Conservation (phyloP, 73 alveolate genomes). For the Blepharisma stoltei region DNA sequence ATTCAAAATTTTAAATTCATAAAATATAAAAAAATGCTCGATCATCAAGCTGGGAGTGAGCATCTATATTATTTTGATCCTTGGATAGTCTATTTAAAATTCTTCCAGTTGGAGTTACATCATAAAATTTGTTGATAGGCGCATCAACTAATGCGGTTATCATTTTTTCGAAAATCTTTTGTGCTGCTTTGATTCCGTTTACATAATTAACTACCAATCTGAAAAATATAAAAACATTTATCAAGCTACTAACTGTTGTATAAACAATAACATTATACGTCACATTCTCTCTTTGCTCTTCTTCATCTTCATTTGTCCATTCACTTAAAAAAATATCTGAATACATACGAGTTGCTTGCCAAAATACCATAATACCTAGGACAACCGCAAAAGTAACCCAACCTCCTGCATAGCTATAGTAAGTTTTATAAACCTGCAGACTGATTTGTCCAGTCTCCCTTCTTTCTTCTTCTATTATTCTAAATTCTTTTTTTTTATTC, state of each 20-base stretch:
- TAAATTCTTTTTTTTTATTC: constrained; percentile 44
- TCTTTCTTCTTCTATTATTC: constrained; percentile 34
- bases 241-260: not conserved
- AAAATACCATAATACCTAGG: constrained; percentile 39
- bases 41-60: too few species aligned
- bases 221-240: constrained; percentile 1
- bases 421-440: constrained; percentile 36
- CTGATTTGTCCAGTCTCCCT: constrained; percentile 42
- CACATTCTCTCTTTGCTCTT: not conserved
- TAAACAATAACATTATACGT: not conserved
- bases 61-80: constrained; percentile 56
- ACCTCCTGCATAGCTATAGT: constrained; percentile 57
- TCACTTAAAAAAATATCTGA: constrained; percentile 10
- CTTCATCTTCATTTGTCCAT: not conserved
- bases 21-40: not conserved
- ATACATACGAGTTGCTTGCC: constrained; percentile 28
- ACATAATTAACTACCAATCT: constrained; percentile 30
- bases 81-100: constrained; percentile 80
- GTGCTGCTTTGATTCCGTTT: constrained; percentile 45
- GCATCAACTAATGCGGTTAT: constrained; percentile 75
- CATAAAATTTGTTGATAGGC: constrained; percentile 84
- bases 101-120: constrained; percentile 88
- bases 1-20: too few species aligned
- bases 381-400: constrained; percentile 32
- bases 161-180: constrained; percentile 66